Percentiles rank a stretch among this genome's conserved stretches.
phyloP scores from a whole-genome alignment of 495 filamentous ascomycete species.

The Podospora appendiculata region DNA sequence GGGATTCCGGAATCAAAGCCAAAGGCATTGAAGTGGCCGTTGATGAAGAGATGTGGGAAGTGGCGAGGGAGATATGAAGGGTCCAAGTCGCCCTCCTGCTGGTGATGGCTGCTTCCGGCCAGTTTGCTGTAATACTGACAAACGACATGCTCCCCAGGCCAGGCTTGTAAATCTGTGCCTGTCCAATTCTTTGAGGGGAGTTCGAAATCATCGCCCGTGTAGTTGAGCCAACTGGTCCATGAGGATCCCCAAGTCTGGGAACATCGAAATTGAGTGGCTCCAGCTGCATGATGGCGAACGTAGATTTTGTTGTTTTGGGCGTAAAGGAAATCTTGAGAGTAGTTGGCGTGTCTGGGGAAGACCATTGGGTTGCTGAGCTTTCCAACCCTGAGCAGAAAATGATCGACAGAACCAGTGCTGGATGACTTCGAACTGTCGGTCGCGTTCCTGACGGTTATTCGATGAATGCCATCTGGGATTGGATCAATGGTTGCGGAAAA shows the following conservation, averaged over 20 bases:
- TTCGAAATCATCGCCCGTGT: slow-evolving; percentile 42
- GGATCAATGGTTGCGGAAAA: slow-evolving; percentile 40
- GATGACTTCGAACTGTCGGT: slow-evolving; percentile 19
- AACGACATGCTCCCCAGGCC: slow-evolving; percentile 59
- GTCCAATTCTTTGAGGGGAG: slow-evolving; percentile 44
- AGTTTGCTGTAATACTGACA: slow-evolving; percentile 62
- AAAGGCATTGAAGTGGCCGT: slow-evolving; percentile 58
- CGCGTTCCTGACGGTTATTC: slow-evolving; percentile 49
- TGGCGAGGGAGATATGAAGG: slow-evolving; percentile 33
- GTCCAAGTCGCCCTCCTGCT: slow-evolving; percentile 52
- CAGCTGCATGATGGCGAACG: slow-evolving; percentile 53
- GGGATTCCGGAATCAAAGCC: slow-evolving; percentile 60
- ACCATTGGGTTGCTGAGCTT: slow-evolving; percentile 46
- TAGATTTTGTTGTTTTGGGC: slow-evolving; percentile 32
- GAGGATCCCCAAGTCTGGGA: slow-evolving; percentile 55
- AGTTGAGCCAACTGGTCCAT: slow-evolving; percentile 54
- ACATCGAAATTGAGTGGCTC: slow-evolving; percentile 58
- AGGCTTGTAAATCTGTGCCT: slow-evolving; percentile 53
- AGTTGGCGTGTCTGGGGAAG: slow-evolving; percentile 51
- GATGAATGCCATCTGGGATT: slow-evolving; percentile 49
- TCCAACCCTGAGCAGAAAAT: slow-evolving; percentile 44
- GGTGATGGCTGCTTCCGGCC: slow-evolving; percentile 52
- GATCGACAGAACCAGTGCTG: slow-evolving; percentile 26
- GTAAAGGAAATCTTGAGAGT: slow-evolving; percentile 44
- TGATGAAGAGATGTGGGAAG: slow-evolving; percentile 59